Percentiles rank a stretch among this genome's conserved stretches.
phyloP scores from a whole-genome alignment of 1,284 basidiomycete species.

The Trichosporon ovoides region DNA sequence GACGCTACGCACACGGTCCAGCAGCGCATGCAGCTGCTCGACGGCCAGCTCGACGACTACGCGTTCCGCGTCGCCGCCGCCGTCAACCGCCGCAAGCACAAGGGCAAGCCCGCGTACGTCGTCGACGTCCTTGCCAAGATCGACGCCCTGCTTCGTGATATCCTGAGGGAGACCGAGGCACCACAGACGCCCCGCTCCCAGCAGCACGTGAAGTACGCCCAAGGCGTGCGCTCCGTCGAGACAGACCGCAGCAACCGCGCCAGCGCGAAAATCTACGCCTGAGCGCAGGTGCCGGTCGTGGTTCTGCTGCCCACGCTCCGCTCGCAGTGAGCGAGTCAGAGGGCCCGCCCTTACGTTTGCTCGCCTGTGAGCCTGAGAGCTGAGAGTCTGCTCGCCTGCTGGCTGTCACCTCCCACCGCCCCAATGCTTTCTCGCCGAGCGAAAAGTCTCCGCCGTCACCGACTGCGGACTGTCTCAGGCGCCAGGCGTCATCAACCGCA shows the following conservation, averaged over 20 bases:
- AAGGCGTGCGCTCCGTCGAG: background rate
- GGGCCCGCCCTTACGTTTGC: no score
- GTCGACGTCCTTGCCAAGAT: background rate
- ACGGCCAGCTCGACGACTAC: background rate
- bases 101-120: background rate
- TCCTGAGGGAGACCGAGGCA: background rate
- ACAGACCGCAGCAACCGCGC: background rate
- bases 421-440: no score
- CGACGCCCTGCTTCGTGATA: background rate
- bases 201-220: background rate
- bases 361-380: no score
- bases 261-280: constrained; percentile 4
- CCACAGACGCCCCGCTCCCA: background rate
- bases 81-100: background rate
- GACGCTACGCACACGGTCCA: background rate
- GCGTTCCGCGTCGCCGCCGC: constrained; percentile 1
- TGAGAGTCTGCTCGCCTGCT: no score
- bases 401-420: no score
- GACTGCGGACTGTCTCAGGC: no score
- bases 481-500: no score
- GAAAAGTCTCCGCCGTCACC: no score
- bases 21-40: background rate
- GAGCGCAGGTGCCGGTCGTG: no score
- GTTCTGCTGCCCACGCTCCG: no score
- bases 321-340: no score